phyloP scores from a whole-genome alignment of 1,284 basidiomycete species.

The Tausonia pullulans region DNA sequence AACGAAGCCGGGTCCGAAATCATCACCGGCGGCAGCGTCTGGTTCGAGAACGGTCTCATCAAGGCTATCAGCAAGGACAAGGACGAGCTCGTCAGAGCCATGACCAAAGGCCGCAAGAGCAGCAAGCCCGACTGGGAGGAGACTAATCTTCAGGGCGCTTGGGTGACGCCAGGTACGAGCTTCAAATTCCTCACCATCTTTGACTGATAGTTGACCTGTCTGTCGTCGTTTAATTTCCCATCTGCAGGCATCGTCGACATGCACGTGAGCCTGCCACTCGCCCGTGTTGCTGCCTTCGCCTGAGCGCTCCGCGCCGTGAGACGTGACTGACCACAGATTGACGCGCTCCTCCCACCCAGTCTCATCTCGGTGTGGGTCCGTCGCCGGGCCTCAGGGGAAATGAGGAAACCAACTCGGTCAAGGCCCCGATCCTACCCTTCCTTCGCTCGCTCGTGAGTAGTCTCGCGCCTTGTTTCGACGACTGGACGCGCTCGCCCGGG shows the following conservation, averaged over 20 bases:
- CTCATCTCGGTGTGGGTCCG: slow-evolving; percentile 60
- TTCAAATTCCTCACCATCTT: not conserved
- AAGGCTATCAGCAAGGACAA: slow-evolving; percentile 28
- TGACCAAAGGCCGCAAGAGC: slow-evolving; percentile 2
- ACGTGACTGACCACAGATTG: not conserved
- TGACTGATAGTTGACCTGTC: not conserved
- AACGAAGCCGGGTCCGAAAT: slow-evolving; percentile 44
- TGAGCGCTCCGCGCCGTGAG: not conserved
- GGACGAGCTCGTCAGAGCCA: slow-evolving; percentile 19
- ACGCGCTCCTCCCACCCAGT: slow-evolving; percentile 55
- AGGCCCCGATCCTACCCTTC: slow-evolving; percentile 37
- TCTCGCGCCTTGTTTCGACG: no score
- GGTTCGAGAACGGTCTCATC: slow-evolving; percentile 39
- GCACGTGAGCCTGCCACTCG: not conserved
- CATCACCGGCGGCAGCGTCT: slow-evolving; percentile 40
- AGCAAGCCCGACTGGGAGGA: slow-evolving; percentile 24
- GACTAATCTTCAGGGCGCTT: slow-evolving; percentile 36
- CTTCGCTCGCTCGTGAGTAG: slow-evolving; percentile 31
- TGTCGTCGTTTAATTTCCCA: not conserved
- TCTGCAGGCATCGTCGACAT: slow-evolving; percentile 12
- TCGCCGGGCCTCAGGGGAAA: slow-evolving; percentile 46
- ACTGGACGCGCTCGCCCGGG: no score
- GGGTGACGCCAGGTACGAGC: slow-evolving; percentile 36
- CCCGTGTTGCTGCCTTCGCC: not conserved
- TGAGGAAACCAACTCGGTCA: slow-evolving; percentile 34